Percentiles rank a stretch among this genome's conserved stretches.
These are phyloP conservation scores for Penicillium riverlandense DNA, from an alignment of 495 filamentous ascomycete species.

Conservation along the genomic window DNA sequence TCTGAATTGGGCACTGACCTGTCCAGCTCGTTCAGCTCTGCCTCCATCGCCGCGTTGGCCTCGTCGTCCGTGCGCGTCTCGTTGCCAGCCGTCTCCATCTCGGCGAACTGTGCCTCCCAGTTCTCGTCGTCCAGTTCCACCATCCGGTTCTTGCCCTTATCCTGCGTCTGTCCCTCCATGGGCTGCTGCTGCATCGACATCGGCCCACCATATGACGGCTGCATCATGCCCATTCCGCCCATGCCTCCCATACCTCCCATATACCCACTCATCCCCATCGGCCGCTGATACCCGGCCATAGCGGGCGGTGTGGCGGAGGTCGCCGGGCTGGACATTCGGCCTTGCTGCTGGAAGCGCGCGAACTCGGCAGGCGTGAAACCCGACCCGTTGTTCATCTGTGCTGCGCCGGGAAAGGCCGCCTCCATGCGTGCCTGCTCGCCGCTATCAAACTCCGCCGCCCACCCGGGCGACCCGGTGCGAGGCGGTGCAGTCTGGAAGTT, in stretches of 20 bases:
- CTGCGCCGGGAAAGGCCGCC: constrained; percentile 59
- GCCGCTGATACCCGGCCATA: constrained; percentile 51
- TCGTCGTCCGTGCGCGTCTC: constrained; percentile 54
- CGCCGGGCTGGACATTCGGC: constrained; percentile 44
- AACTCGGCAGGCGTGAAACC: constrained; percentile 84
- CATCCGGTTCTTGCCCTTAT: constrained; percentile 84
- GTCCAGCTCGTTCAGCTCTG: constrained; percentile 84
- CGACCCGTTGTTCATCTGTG: constrained; percentile 36
- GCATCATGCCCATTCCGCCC: constrained; percentile 43
- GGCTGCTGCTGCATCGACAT: constrained; percentile 46
- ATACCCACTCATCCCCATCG: constrained; percentile 51
- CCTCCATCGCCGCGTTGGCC: constrained; percentile 73
- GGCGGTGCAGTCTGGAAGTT: constrained; percentile 49
- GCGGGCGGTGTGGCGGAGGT: constrained; percentile 37
- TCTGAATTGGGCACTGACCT: constrained; percentile 59
- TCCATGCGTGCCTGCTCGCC: constrained; percentile 73
- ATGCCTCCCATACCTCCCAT: constrained; percentile 41
- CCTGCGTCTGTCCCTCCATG: constrained; percentile 41
- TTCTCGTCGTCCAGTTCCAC: constrained; percentile 88
- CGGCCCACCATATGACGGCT: constrained; percentile 36
- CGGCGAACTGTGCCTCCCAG: constrained; percentile 93
- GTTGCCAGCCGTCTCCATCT: constrained; percentile 69
- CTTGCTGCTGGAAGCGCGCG: constrained; percentile 72
- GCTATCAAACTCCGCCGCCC: constrained; percentile 63
- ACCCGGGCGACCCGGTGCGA: constrained; percentile 52